Evolutionary conservation across 495 filamentous ascomycete species (phyloP).

Genomic region (Neurospora sp.): DNA sequence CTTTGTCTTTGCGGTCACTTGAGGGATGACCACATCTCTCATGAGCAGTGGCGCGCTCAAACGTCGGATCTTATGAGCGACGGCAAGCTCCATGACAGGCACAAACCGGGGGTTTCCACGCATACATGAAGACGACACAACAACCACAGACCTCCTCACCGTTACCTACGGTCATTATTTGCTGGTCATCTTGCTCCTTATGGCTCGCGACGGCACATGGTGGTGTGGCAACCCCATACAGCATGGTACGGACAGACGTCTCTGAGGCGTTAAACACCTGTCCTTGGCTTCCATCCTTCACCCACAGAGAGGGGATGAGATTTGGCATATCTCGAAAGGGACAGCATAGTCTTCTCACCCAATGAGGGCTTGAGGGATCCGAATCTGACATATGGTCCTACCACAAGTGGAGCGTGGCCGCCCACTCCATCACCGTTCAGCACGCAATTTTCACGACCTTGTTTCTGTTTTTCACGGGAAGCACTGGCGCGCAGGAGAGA

Average conservation of each 20-base stretch:
- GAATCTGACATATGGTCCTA: not conserved
- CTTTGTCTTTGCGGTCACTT: not conserved
- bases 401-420: not conserved
- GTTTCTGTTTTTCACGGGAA: not conserved
- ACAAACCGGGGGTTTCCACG: not conserved
- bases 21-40: not conserved
- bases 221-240: not conserved
- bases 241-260: not conserved
- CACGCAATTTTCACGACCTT: not conserved
- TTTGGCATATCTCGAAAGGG: not conserved
- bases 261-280: not conserved
- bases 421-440: not conserved
- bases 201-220: not conserved
- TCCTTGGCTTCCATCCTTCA: not conserved
- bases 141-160: not conserved
- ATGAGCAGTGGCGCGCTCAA: not conserved
- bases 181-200: not conserved
- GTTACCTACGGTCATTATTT: not conserved
- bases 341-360: not conserved
- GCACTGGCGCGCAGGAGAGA: not conserved
- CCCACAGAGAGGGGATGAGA: not conserved
- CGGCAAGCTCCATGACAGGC: not conserved
- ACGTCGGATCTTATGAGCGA: not conserved
- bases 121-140: not conserved
- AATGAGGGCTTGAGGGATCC: not conserved